These are phyloP conservation scores for Stenocarpella maydis DNA, from an alignment of 2,329 filamentous ascomycete species.

Conservation along the genomic window DNA sequence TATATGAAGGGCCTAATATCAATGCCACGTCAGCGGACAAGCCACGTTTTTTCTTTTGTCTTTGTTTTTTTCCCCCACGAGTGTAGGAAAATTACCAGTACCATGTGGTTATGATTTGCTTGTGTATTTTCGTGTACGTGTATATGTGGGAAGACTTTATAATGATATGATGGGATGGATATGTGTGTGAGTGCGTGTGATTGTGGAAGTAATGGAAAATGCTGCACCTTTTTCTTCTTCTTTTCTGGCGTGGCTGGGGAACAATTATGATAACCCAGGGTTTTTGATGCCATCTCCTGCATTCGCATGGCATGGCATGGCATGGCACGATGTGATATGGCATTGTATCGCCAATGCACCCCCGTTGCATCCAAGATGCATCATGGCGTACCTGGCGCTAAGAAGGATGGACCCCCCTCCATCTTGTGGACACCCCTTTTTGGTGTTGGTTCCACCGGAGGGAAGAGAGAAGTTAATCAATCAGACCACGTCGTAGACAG, in stretches of 20 bases:
- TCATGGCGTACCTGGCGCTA: conserved; percentile 18
- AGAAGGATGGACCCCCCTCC: background rate
- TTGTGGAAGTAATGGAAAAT: too few relatives aligned
- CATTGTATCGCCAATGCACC: conserved; percentile 4
- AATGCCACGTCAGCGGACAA: conserved; percentile 24
- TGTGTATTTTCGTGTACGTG: too few relatives aligned
- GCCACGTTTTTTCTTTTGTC: conserved; percentile 12
- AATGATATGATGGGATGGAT: background rate
- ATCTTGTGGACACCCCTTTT: background rate
- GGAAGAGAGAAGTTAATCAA: background rate
- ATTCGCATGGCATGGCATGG: background rate
- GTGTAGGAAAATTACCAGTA: conserved; percentile 7
- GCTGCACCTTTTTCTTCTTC: too few relatives aligned
- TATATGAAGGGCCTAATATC: conserved; percentile 1
- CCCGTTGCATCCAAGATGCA: background rate
- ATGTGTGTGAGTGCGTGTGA: background rate
- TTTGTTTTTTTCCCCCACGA: background rate
- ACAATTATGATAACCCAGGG: background rate
- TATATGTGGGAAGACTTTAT: background rate
- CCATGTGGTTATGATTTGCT: background rate
- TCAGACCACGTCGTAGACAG: too few relatives aligned
- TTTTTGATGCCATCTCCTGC: background rate
- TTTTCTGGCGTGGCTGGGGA: too few relatives aligned
- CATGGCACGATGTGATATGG: too few relatives aligned
- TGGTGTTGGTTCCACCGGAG: background rate